phyloP scores from a whole-genome alignment of 2,329 filamentous ascomycete species.

The Coleophoma cylindrospora region DNA sequence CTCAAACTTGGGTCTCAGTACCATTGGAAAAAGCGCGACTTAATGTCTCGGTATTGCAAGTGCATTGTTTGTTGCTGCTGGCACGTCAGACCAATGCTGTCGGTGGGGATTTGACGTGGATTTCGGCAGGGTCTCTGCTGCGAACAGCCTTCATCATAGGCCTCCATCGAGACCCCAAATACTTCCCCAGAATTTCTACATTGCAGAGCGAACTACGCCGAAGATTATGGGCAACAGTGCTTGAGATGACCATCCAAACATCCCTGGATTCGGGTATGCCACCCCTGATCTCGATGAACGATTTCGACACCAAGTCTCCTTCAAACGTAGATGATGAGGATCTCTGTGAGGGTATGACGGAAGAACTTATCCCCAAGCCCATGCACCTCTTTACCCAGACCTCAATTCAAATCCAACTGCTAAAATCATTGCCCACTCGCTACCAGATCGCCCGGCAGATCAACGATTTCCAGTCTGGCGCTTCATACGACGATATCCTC shows the following conservation, averaged over 20 bases:
- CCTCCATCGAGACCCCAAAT: conserved; percentile 49
- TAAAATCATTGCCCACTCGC: conserved; percentile 37
- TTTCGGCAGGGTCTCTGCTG: conserved; percentile 43
- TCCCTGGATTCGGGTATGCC: conserved; percentile 46
- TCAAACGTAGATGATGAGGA: conserved; percentile 47
- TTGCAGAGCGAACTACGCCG: conserved; percentile 48
- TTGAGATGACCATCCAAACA: conserved; percentile 48
- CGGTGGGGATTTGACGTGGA: conserved; percentile 47
- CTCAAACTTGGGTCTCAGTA: conserved; percentile 42
- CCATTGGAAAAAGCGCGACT: conserved; percentile 41
- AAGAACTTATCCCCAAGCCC: conserved; percentile 15
- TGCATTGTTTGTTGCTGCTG: conserved; percentile 44
- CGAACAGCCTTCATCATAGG: conserved; percentile 53
- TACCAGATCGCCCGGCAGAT: conserved; percentile 38
- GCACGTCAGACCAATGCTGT: conserved; percentile 43
- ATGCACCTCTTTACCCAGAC: conserved; percentile 36
- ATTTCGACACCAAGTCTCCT: conserved; percentile 46
- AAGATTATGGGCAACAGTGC: conserved; percentile 49
- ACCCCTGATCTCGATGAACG: conserved; percentile 38
- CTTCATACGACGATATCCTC: conserved; percentile 42
- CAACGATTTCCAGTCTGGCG: conserved; percentile 38
- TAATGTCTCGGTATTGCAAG: conserved; percentile 44
- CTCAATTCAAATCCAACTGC: conserved; percentile 42
- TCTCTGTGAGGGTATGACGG: conserved; percentile 31
- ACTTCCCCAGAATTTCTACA: conserved; percentile 40